Evolutionary conservation across 805 yeast species (phyloP).

Genomic region (Vanderwaltozyma yarrowii): DNA sequence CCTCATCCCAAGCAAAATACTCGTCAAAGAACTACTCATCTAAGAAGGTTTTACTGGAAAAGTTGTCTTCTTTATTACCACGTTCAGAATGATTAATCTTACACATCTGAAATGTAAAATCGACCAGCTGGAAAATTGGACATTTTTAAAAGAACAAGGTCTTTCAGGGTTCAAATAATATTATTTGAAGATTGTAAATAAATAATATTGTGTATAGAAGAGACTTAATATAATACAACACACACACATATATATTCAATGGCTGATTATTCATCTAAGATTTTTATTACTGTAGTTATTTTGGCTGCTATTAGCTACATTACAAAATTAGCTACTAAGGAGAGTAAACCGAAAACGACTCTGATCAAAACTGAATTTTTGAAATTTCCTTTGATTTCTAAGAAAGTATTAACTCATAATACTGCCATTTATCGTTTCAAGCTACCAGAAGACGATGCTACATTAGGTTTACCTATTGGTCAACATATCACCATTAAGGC

Average conservation of each 20-base stretch:
- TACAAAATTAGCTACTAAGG: neutral
- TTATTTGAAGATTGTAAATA: too few species aligned
- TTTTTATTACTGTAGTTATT: neutral
- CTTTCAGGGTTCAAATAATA: too few species aligned
- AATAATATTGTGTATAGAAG: too few species aligned
- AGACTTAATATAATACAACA: too few species aligned
- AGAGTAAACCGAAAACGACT: conserved; percentile 27
- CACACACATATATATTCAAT: too few species aligned
- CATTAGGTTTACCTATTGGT: conserved; percentile 85
- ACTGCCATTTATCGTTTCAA: conserved; percentile 77
- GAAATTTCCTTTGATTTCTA: conserved; percentile 71
- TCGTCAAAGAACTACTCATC: neutral
- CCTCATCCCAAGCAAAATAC: neutral
- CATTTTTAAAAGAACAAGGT: too few species aligned
- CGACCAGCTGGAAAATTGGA: too few species aligned
- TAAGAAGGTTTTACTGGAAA: neutral
- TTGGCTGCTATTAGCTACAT: neutral
- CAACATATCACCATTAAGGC: conserved; percentile 84
- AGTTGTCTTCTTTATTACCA: neutral
- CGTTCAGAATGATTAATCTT: neutral
- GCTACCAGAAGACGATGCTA: conserved; percentile 62
- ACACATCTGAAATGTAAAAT: too few species aligned
- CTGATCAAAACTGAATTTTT: conserved; percentile 58
- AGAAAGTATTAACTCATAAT: conserved; percentile 67
- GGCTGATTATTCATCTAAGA: neutral